Conservation (phyloP, 1,139 yeast species). For the Sugiyamaella novakii region DNA sequence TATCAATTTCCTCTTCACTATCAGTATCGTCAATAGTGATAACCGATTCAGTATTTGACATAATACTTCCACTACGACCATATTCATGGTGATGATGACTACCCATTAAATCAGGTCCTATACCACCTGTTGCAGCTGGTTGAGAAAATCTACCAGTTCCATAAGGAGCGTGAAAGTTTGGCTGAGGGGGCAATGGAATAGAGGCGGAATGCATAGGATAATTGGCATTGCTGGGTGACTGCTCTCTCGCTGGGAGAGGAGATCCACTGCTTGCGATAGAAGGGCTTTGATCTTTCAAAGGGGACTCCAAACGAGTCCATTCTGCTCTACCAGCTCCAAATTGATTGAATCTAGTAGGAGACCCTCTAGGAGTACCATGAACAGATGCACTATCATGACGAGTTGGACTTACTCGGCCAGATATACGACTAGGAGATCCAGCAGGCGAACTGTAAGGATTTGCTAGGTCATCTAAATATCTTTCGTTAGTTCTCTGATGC, state of each 20-base stretch:
- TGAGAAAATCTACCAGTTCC: slow-evolving; percentile 18
- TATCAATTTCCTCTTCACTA: slow-evolving; percentile 28
- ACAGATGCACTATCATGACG: slow-evolving; percentile 24
- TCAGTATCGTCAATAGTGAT: slow-evolving; percentile 26
- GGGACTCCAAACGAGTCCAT: slow-evolving; percentile 39
- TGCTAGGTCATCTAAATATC: slow-evolving; percentile 27
- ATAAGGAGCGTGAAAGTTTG: slow-evolving; percentile 28
- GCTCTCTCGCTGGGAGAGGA: slow-evolving; percentile 13
- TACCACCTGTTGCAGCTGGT: slow-evolving; percentile 3
- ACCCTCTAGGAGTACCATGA: slow-evolving; percentile 31
- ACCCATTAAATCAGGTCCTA: slow-evolving; percentile 5
- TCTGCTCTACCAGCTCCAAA: slow-evolving; percentile 31
- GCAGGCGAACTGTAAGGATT: slow-evolving; percentile 26
- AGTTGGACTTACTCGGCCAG: slow-evolving; percentile 24
- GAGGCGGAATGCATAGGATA: slow-evolving; percentile 20
- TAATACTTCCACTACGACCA: slow-evolving; percentile 18
- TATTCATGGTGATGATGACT: slow-evolving; percentile 17
- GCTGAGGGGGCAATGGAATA: slow-evolving; percentile 32
- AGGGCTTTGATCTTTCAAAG: slow-evolving; percentile 34
- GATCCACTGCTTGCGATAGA: slow-evolving; percentile 29
- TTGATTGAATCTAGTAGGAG: slow-evolving; percentile 31
- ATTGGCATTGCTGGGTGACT: slow-evolving; percentile 12
- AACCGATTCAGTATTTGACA: slow-evolving; percentile 16
- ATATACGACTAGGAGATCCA: slow-evolving; percentile 20
- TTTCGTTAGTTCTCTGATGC: not conserved